phyloP scores from a whole-genome alignment of 768 basidiomycete species.

The Tubosaeta brunneosetosa region DNA sequence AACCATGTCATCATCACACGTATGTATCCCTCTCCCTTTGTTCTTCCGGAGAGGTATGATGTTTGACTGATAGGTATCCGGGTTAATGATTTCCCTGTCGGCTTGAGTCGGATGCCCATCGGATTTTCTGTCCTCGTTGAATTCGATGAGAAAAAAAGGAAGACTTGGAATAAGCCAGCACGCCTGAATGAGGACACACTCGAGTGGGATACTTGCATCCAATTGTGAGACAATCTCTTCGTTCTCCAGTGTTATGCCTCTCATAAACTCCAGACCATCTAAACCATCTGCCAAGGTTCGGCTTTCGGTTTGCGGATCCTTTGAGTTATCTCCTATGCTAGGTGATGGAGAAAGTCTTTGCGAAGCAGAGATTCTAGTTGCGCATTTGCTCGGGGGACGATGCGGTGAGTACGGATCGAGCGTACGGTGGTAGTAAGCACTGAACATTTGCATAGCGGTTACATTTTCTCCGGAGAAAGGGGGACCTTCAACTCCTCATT shows the following conservation, averaged over 20 bases:
- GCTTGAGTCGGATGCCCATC: slow-evolving; percentile 3
- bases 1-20: neutral
- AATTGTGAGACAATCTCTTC: too few species aligned
- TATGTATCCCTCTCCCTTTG: neutral
- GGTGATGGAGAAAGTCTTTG: neutral
- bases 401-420: too few species aligned
- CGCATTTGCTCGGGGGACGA: too few species aligned
- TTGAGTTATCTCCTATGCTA: neutral
- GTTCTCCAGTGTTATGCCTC: too few species aligned
- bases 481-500: too few species aligned
- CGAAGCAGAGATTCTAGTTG: neutral
- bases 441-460: too few species aligned
- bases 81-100: neutral
- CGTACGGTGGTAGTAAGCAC: too few species aligned
- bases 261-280: neutral
- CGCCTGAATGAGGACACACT: too few species aligned
- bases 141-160: too few species aligned
- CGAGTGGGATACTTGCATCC: too few species aligned
- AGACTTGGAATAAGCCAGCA: too few species aligned
- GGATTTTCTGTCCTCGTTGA: slow-evolving; percentile 2
- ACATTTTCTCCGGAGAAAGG: too few species aligned
- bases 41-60: neutral
- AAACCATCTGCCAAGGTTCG: neutral
- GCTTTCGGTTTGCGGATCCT: neutral
- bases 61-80: neutral